Base-by-base conservation (phyloP, 1,284 basidiomycete species). In the Pyrrhoderma noxium region DNA sequence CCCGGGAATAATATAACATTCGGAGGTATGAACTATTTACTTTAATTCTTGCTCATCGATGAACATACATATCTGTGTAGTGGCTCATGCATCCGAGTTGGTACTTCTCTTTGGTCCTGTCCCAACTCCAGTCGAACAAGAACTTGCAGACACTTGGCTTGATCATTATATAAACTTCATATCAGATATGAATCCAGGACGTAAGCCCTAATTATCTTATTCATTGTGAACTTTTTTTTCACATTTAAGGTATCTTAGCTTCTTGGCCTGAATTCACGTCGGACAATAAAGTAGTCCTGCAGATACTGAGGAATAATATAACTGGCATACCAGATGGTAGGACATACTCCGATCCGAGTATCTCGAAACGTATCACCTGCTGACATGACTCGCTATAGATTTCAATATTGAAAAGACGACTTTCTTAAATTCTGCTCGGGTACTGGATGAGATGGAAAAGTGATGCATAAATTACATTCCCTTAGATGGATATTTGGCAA, bases 121-220 rank as follows among this genome's bases (percentile, higher is more conserved):
- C 9, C 70, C 69, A 2, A 64, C 65, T n/a, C 39, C 69, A 2
- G 61, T 73, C 13, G 76, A 79, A 57, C 62, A 57, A 4, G 64
- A 67, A 0, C 74, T 79, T 52, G 67, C 77, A 0, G 71, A 71
- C 39, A 69, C 68, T 48, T 65, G 74, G 63, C 64, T 70, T 3
- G 75, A 76, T 59, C 74, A 72, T 55, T 79, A 75, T 54, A 67
- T 80, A 61, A 75, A 71, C 55, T 80, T 80, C 56, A 63, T 79
- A 35, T 66, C 68, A 55, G 72, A 79, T 58, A 62, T 78, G 36
- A 68, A 74, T 55, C 78, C 77, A 14, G 77, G 77, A 52, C 53
- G 77, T 78, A 53, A 52, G 68, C 21, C 37, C 40, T 21, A 49
- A 48, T 25, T 43, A 35, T 43, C 21, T 27, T 45, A 31, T 16